Conservation (phyloP, 2,329 filamentous ascomycete species). For the Neocatenulostroma microsporum region DNA sequence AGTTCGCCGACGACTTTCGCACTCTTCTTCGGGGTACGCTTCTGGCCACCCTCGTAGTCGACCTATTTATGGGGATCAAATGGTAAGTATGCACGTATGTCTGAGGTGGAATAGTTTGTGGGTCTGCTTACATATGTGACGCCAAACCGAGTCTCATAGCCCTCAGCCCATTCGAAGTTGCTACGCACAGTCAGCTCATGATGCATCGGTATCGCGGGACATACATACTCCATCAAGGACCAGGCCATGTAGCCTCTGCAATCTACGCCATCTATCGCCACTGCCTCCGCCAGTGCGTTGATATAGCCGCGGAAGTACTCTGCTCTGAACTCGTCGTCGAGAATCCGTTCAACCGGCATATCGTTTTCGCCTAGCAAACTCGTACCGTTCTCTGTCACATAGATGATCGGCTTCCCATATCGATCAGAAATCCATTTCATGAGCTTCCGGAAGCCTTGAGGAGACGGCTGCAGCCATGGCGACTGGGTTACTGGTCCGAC, state of each 20-base stretch:
- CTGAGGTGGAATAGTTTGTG: too few relatives aligned
- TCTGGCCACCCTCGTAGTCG: conserved; percentile 72
- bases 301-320: conserved; percentile 75
- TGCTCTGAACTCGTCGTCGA: conserved; percentile 74
- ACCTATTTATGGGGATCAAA: too few relatives aligned
- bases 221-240: conserved; percentile 69
- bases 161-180: conserved; percentile 90
- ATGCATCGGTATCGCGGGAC: neutral
- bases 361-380: conserved; percentile 78
- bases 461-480: conserved; percentile 69
- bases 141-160: conserved; percentile 78
- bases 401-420: conserved; percentile 69
- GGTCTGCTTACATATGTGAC: too few relatives aligned
- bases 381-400: conserved; percentile 80
- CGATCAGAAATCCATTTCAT: conserved; percentile 69
- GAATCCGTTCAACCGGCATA: conserved; percentile 58
- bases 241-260: conserved; percentile 76
- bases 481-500: conserved; percentile 79
- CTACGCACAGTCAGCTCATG: conserved; percentile 27
- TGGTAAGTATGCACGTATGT: too few relatives aligned
- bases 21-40: conserved; percentile 76
- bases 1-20: conserved; percentile 53
- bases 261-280: conserved; percentile 64
- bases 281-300: conserved; percentile 65
- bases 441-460: conserved; percentile 68